Evolutionary conservation across 140 eudicot species (phyloP).

Genomic region (Bidens hawaiensis): DNA sequence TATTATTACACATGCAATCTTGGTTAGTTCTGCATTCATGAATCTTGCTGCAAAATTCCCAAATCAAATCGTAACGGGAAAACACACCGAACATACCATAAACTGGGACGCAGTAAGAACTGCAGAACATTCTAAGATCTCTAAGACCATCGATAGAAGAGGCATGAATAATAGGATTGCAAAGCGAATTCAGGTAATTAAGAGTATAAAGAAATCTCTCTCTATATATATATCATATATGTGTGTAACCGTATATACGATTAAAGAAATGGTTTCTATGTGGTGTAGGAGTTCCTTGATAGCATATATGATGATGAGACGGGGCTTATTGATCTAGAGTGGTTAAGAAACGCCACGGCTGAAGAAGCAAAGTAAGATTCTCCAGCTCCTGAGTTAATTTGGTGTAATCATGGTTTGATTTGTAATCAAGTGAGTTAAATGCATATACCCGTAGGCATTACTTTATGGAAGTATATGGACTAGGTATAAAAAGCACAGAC

Average conservation of each 20-base stretch:
- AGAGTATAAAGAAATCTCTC: background rate
- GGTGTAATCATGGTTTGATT: background rate
- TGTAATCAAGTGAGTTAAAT: background rate
- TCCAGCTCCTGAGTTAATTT: background rate
- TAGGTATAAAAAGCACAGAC: slow-evolving; percentile 48
- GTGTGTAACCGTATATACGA: too few relatives aligned
- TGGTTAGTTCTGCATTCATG: slow-evolving; percentile 43
- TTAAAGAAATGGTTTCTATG: background rate
- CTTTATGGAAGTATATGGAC: slow-evolving; percentile 30
- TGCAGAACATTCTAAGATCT: slow-evolving; percentile 22
- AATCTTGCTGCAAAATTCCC: slow-evolving; percentile 37
- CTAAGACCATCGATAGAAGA: slow-evolving; percentile 26
- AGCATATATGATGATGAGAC: slow-evolving; percentile 14
- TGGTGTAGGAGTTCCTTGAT: slow-evolving; percentile 36
- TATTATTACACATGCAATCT: background rate
- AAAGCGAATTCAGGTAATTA: slow-evolving; percentile 31
- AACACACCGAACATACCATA: slow-evolving; percentile 19
- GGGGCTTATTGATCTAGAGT: slow-evolving; percentile 42
- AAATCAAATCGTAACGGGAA: background rate
- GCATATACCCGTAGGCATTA: slow-evolving; percentile 23
- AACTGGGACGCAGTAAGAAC: slow-evolving; percentile 43
- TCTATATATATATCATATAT: too few relatives aligned
- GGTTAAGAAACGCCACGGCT: slow-evolving; percentile 40
- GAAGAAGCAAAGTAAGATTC: slow-evolving; percentile 30
- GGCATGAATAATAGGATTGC: slow-evolving; percentile 45